These are phyloP conservation scores for Aspergillus persii DNA, from an alignment of 2,329 filamentous ascomycete species.

Conservation along the genomic window DNA sequence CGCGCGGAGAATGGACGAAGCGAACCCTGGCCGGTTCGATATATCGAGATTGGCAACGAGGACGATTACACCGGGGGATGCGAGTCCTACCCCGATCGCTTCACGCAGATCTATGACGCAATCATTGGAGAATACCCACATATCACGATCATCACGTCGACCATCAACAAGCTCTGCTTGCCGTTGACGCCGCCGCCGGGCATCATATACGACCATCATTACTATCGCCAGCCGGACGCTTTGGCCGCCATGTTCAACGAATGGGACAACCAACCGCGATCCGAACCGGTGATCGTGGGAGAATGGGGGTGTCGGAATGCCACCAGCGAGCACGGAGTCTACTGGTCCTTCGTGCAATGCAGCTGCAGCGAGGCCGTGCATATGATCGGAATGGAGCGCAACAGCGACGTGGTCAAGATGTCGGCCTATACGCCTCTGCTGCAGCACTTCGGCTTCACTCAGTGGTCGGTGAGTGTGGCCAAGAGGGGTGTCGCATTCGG, in stretches of 20 bases:
- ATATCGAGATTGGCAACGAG: constrained; percentile 67
- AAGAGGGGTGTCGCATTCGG: neutral
- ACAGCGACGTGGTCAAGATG: constrained; percentile 38
- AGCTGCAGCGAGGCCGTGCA: constrained; percentile 64
- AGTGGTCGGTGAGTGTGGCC: constrained; percentile 32
- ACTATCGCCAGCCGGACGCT: constrained; percentile 52
- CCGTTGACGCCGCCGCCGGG: constrained; percentile 31
- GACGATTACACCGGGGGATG: constrained; percentile 58
- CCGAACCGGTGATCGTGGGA: constrained; percentile 30
- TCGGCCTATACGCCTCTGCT: constrained; percentile 37
- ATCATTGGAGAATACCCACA: constrained; percentile 56
- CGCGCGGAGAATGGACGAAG: constrained; percentile 59
- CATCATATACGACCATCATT: constrained; percentile 50
- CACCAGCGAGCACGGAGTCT: constrained; percentile 13
- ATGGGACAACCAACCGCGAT: constrained; percentile 53
- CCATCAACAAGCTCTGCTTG: constrained; percentile 27
- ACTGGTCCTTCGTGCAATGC: constrained; percentile 40
- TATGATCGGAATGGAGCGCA: constrained; percentile 53
- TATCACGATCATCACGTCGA: constrained; percentile 55
- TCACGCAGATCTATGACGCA: constrained; percentile 58
- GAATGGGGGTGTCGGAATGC: constrained; percentile 32
- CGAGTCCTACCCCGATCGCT: constrained; percentile 53
- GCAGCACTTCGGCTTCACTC: constrained; percentile 33
- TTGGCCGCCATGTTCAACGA: constrained; percentile 52
- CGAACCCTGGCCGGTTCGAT: constrained; percentile 58